These are phyloP conservation scores for Hanseniaspora vineae DNA, from an alignment of 805 yeast species.

Conservation along the genomic window DNA sequence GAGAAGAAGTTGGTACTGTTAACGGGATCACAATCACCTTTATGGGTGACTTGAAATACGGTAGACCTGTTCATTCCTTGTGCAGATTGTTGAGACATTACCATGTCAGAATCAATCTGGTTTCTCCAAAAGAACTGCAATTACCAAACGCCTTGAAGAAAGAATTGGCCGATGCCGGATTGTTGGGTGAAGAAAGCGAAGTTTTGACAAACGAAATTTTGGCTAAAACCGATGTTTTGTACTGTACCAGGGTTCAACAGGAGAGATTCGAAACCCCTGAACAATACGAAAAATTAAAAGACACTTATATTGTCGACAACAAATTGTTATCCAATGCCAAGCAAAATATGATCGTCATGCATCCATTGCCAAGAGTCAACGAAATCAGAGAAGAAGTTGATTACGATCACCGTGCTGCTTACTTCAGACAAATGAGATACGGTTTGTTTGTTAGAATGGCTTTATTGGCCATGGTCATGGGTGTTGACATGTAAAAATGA, in stretches of 20 bases:
- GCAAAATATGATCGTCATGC: conserved; percentile 98
- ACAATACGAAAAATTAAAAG: conserved; percentile 81
- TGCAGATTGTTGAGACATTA: conserved; percentile 82
- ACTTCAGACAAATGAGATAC: conserved; percentile 98
- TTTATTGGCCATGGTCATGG: conserved; percentile 91
- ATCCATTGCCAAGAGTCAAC: conserved; percentile 93
- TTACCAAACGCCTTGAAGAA: conserved; percentile 65
- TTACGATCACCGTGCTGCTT: conserved; percentile 98
- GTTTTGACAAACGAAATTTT: conserved; percentile 74
- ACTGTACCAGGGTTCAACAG: conserved; percentile 96
- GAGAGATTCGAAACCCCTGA: conserved; percentile 74
- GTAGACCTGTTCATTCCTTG: conserved; percentile 96
- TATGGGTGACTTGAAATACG: conserved; percentile 97
- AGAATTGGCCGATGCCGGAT: conserved; percentile 50
- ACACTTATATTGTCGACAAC: conserved; percentile 86
- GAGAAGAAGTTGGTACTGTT: conserved; percentile 98
- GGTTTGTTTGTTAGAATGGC: conserved; percentile 99
- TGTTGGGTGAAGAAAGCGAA: conserved; percentile 63
- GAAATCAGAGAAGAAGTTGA: conserved; percentile 98
- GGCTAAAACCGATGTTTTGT: conserved; percentile 83
- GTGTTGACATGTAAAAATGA: conserved; percentile 55
- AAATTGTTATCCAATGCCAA: conserved; percentile 82
- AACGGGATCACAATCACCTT: conserved; percentile 96
- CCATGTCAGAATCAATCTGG: conserved; percentile 85
- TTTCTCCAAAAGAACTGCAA: conserved; percentile 77